Evolutionary conservation across 768 basidiomycete genomes (phyloP), one percentile per base, ranked within the genome.

Genomic region (Phlegmacium glaucopus): DNA sequence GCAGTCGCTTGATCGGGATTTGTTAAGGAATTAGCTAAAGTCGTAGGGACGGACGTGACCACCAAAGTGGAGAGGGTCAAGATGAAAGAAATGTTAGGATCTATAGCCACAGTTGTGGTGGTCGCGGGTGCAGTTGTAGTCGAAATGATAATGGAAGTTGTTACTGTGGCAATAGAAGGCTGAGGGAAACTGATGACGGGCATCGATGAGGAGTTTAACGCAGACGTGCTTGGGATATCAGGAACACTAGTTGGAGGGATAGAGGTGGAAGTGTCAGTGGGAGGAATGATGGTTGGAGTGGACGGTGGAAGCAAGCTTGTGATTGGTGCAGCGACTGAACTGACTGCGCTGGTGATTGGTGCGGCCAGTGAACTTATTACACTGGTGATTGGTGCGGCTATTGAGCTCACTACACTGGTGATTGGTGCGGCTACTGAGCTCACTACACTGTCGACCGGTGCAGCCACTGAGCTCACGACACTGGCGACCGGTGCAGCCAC

Each of bases 1-100:
- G n/a, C 72, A 1, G 73, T 68, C 2, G 68, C 63, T 43, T 63
- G 59, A 48, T 78, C 77, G 2, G 78, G 75, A 50, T 78, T 61
- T 3, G 74, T 74, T 6, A 74, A 51, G 4, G 72, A 66, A 9
- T 42, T 26, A 1, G 54, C 44, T 2, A 67, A 48, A 2, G 70
- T 57, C 1, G 68, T 55, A 9, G 70, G 38, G 13, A 66, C 44
- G 6, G 76, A 62, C 2, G 69, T 62, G 34, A 75, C 53, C 6
- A 65, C 72, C 11, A 78, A 63, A 0, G 74, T 67, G 1, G 70
- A 64, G 56, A 70, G 69, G 9, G 74, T 72, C 17, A 75, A 62
- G 45, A 77, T 61, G 56, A 76, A 77, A 0, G 72, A 67, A 10
- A 76, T 65, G 26, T 64, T 71, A 0, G 76, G 69, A 32, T 70